Conservation (phyloP, 2,329 filamentous ascomycete species). For the Periconia digitata region DNA sequence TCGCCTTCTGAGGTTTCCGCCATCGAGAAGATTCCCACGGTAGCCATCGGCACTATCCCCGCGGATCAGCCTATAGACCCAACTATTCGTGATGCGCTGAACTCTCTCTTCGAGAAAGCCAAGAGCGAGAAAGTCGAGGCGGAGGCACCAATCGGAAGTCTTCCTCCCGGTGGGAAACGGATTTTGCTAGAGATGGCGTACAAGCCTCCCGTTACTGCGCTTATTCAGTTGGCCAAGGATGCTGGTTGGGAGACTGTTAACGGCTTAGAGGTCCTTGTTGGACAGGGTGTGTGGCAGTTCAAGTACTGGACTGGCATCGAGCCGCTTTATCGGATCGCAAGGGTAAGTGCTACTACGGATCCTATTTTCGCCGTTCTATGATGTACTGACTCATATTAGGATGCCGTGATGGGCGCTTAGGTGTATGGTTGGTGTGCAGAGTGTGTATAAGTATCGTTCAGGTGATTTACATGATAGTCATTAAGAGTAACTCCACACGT, state of each 20-base stretch:
- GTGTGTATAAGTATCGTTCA: not conserved
- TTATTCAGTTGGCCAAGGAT: conserved; percentile 81
- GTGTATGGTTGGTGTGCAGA: not conserved
- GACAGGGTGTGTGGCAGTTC: conserved; percentile 85
- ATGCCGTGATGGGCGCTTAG: conserved; percentile 20
- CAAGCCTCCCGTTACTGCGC: conserved; percentile 77
- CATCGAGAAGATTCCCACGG: conserved; percentile 57
- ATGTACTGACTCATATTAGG: conserved; percentile 13
- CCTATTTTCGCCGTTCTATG: not conserved
- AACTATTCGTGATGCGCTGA: conserved; percentile 66
- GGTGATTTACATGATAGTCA: not conserved
- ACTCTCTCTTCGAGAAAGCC: conserved; percentile 51
- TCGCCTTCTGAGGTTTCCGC: conserved; percentile 53
- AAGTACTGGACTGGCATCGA: conserved; percentile 82
- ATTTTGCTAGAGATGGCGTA: conserved; percentile 95
- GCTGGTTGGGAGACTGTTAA: conserved; percentile 81
- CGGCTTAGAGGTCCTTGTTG: conserved; percentile 84
- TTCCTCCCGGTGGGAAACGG: conserved; percentile 35
- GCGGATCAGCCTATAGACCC: conserved; percentile 81
- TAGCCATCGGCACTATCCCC: conserved; percentile 88
- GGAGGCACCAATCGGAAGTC: conserved; percentile 20
- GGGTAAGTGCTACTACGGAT: conserved; percentile 47
- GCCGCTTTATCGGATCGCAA: conserved; percentile 70
- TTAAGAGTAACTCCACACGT: too few relatives aligned
- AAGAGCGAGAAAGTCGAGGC: conserved; percentile 17